phyloP scores from a whole-genome alignment of 1,284 basidiomycete genomes.

The Microbotryum scabiosae region DNA sequence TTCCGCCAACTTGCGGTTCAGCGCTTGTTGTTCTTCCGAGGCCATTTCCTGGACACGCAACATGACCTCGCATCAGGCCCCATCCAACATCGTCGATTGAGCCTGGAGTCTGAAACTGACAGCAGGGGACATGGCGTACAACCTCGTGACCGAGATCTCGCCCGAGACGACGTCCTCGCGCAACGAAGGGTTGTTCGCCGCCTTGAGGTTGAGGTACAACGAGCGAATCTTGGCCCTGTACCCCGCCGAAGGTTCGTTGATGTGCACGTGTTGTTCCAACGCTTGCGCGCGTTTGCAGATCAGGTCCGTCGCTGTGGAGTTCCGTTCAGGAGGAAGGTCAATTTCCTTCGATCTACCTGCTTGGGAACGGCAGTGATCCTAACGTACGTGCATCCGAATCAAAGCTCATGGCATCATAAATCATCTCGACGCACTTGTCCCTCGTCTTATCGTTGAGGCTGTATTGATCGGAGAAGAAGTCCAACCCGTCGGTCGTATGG shows the following conservation, averaged over 20 bases:
- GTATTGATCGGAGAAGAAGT: slow-evolving; percentile 44
- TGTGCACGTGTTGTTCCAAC: slow-evolving; percentile 22
- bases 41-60: slow-evolving; percentile 73
- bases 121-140: slow-evolving; percentile 27
- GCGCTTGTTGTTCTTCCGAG: slow-evolving; percentile 76
- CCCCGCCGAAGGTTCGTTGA: slow-evolving; percentile 44
- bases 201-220: slow-evolving; percentile 88
- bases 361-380: too few species aligned
- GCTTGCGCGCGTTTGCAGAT: slow-evolving; percentile 17
- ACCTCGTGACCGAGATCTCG: slow-evolving; percentile 70
- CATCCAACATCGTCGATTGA: not conserved
- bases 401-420: slow-evolving; percentile 79
- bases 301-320: slow-evolving; percentile 28
- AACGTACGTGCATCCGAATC: slow-evolving; percentile 80
- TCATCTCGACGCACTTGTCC: slow-evolving; percentile 79
- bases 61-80: too few species aligned
- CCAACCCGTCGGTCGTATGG: slow-evolving; percentile 60
- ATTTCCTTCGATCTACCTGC: slow-evolving; percentile 43
- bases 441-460: slow-evolving; percentile 59
- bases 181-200: slow-evolving; percentile 83
- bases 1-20: slow-evolving; percentile 70
- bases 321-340: slow-evolving; percentile 42
- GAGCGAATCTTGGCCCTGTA: slow-evolving; percentile 80
- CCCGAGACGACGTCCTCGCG: slow-evolving; percentile 77
- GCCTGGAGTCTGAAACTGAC: not conserved